A percentile compares a stretch with the other conserved stretches of the same genome.
These are phyloP conservation scores for Phytophthora idaei DNA, from an alignment of 352 stramenopile genomes.

Conservation along the genomic window DNA sequence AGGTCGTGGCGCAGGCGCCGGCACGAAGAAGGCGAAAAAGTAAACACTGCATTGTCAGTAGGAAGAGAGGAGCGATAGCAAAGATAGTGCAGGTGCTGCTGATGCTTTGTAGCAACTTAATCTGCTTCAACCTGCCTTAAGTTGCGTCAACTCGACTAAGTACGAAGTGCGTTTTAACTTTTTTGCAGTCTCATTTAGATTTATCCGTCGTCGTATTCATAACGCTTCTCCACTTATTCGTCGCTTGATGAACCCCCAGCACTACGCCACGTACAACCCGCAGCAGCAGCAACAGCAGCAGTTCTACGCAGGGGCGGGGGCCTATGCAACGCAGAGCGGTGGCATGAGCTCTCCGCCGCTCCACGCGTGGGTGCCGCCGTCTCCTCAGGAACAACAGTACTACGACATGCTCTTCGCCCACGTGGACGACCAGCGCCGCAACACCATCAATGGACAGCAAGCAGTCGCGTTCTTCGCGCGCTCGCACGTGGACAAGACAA, in stretches of 20 bases:
- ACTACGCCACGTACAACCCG: constrained; percentile 62
- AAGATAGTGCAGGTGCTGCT: background rate
- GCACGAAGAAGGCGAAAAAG: constrained; percentile 46
- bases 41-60: constrained; percentile 13
- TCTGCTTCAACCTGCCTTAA: constrained; percentile 15
- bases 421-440: constrained; percentile 87
- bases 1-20: constrained; percentile 7
- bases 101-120: constrained; percentile 15
- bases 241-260: constrained; percentile 53
- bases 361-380: constrained; percentile 63
- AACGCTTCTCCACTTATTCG: constrained; percentile 10
- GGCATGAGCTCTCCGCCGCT: constrained; percentile 33
- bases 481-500: constrained; percentile 89
- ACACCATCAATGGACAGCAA: constrained; percentile 86
- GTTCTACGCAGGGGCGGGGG: constrained; percentile 44
- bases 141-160: constrained; percentile 14
- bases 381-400: constrained; percentile 79
- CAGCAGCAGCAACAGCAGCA: constrained; percentile 52
- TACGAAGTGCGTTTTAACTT: constrained; percentile 17
- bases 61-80: background rate
- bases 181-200: constrained; percentile 6
- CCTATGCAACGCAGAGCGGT: constrained; percentile 38
- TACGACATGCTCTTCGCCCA: constrained; percentile 90
- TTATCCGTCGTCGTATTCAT: constrained; percentile 21
- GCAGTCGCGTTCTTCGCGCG: constrained; percentile 94